Evolutionary conservation across 495 filamentous ascomycete genomes (phyloP), one percentile per base, ranked within the genome.

Genomic region (Tuber aestivum): DNA sequence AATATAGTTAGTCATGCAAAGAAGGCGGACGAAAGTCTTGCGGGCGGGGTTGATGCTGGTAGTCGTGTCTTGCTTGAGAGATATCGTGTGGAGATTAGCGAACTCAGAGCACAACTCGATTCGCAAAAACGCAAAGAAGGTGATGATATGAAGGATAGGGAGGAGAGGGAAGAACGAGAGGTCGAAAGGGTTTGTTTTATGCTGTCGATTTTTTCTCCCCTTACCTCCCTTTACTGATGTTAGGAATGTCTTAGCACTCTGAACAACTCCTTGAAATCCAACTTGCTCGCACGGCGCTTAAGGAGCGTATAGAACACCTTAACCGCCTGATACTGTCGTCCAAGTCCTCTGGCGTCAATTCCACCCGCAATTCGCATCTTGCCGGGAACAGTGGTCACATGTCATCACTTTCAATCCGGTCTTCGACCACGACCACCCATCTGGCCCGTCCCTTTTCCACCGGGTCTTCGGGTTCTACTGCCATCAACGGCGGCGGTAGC

Each of bases 191-290:
- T 79, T 72, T 72, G 78, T 79, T 78, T 72, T 75, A 40, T 72
- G 44, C 14, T 71, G 45, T 38, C 44, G 72, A 45, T 44, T 75
- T 70, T 70, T 74, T 10, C 45, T 72, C 68, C 45, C 56, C 69
- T 48, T 70, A 40, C n/a, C 32, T 71, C 72, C 70, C 27, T 45
- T 78, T 21, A 56, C 68, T 70, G 65, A 70, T 71, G 44, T 32
- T 61, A 18, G 40, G 69, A 70, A 56, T 75, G 71, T 72, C 71
- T 72, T 42, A 82, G 42, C 96, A 97, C 81, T 94, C 96, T 80
- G 95, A 99, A 83, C 95, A 99, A 83, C 94, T 99, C 87, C 87
- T 98, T 69, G 95, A 98, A 83, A 99, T 99, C 90, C 95, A 99
- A 83, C 88, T 99, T 41, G 95, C 95, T 21, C 89, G 96, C 40